Base-by-base conservation (phyloP, 805 yeast species). In the Saccharomycopsis fermentans region DNA sequence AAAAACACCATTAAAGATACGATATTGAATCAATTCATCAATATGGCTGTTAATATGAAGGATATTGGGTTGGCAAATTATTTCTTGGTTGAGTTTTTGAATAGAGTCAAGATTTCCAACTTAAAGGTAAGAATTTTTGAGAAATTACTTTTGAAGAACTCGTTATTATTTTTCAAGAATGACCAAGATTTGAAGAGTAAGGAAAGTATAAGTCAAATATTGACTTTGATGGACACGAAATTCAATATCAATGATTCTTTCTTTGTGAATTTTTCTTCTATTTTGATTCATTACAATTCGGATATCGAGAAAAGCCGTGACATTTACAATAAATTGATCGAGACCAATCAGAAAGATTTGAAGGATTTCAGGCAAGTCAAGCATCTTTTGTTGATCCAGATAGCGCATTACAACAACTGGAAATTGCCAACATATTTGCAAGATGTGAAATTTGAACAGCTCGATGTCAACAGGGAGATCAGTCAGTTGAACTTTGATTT, bases 311-410 rank as follows among this genome's bases (percentile, higher is more conserved):
- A 35, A 16, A 56, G 60, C 29, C 34, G 43, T 17, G 36, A 52
- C 19, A 55, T 47, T 50, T 60, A 35, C 29, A 19, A 50, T 37
- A 36, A 48, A 4, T 26, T 60, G n/a, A 55, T 48, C 21, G 47
- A 57, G 8, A 9, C 52, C 32, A 54, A 50, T 59, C 74, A 75
- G 64, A 21, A 16, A 6, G 24, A 21, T 6, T 43, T 43, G 3
- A 24, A 66, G 75, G 54, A 69, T 73, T 59, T 66, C 74, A 57
- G 77, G 67, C 61, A 32, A 71, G 62, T 48, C 12, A 57, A 43
- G 40, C 63, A 58, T 57, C 55, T 55, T 16, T 34, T 57, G 16
- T 36, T 63, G 35, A 55, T 59, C 24, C 51, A 51, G 12, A 26
- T 61, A 6, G 62, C 62, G 17, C 39, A 55, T 11, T 60, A 55